phyloP scores from a whole-genome alignment of 2,329 filamentous ascomycete species.

The Cadophora sp. region DNA sequence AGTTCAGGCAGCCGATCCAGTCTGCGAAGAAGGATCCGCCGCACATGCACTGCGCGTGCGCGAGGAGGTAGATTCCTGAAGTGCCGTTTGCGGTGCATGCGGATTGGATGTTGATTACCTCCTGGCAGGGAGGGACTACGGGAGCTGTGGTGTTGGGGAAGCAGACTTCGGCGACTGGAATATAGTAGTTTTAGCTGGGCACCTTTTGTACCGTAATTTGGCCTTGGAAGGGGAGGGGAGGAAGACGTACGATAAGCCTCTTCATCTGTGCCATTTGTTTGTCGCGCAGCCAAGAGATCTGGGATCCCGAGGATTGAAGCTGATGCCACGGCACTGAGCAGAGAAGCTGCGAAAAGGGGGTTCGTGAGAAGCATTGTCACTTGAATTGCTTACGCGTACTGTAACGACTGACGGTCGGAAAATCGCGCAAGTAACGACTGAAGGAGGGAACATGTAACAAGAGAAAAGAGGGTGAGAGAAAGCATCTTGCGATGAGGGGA shows the following conservation, averaged over 20 bases:
- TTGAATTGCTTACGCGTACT: neutral
- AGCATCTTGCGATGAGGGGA: neutral
- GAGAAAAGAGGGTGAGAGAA: neutral
- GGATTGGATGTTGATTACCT: slow-evolving; percentile 46
- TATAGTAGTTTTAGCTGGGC: neutral
- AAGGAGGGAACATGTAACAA: neutral
- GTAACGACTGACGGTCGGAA: neutral
- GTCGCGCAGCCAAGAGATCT: slow-evolving; percentile 21
- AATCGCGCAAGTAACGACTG: neutral
- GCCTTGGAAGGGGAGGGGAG: neutral
- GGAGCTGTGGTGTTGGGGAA: slow-evolving; percentile 33
- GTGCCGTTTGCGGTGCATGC: slow-evolving; percentile 47
- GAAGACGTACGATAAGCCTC: slow-evolving; percentile 23
- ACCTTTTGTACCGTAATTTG: neutral
- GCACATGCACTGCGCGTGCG: slow-evolving; percentile 52
- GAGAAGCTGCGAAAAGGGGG: slow-evolving; percentile 4
- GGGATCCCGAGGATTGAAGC: slow-evolving; percentile 15
- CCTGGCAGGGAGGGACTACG: slow-evolving; percentile 46
- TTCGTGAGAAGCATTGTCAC: neutral
- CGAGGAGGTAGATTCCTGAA: slow-evolving; percentile 39
- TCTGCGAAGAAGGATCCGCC: slow-evolving; percentile 52
- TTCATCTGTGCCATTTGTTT: slow-evolving; percentile 20
- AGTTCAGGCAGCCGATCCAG: slow-evolving; percentile 52
- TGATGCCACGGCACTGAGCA: slow-evolving; percentile 45
- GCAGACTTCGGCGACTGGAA: slow-evolving; percentile 31